phyloP scores from a whole-genome alignment of 345 rosid species.

The Cardiospermum halicacabum region DNA sequence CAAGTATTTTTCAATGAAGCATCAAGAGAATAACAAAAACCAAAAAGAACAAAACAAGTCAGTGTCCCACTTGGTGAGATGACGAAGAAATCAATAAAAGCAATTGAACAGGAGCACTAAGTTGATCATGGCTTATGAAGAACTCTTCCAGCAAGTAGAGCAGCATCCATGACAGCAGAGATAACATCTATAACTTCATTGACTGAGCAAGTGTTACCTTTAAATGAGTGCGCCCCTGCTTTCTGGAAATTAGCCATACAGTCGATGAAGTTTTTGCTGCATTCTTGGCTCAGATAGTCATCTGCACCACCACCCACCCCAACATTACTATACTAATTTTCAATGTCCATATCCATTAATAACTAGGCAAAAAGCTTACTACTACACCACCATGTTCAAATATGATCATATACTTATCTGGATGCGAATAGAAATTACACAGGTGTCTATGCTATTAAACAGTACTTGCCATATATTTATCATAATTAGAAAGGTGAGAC shows the following conservation, averaged over 20 bases:
- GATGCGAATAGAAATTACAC: too few relatives aligned
- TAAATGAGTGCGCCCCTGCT: slow-evolving; percentile 42
- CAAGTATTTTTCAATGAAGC: neutral
- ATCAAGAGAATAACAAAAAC: neutral
- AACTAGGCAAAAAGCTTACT: too few relatives aligned
- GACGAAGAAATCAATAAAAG: neutral
- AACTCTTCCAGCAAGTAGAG: slow-evolving; percentile 81
- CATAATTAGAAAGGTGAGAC: neutral
- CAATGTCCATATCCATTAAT: too few relatives aligned
- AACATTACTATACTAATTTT: neutral
- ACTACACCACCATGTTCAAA: neutral
- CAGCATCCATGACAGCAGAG: slow-evolving; percentile 70
- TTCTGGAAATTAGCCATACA: slow-evolving; percentile 60
- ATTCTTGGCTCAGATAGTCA: slow-evolving; percentile 82
- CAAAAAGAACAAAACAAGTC: neutral
- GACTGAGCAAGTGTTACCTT: slow-evolving; percentile 62
- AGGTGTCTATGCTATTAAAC: too few relatives aligned
- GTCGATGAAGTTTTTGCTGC: slow-evolving; percentile 68
- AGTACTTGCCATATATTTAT: too few relatives aligned
- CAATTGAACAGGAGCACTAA: too few relatives aligned
- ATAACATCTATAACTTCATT: slow-evolving; percentile 61
- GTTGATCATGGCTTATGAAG: slow-evolving; percentile 55
- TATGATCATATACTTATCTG: neutral
- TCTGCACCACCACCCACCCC: slow-evolving; percentile 33
- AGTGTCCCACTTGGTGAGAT: neutral